phyloP scores from a whole-genome alignment of 345 rosid genomes.

The Kernera saxatilis region DNA sequence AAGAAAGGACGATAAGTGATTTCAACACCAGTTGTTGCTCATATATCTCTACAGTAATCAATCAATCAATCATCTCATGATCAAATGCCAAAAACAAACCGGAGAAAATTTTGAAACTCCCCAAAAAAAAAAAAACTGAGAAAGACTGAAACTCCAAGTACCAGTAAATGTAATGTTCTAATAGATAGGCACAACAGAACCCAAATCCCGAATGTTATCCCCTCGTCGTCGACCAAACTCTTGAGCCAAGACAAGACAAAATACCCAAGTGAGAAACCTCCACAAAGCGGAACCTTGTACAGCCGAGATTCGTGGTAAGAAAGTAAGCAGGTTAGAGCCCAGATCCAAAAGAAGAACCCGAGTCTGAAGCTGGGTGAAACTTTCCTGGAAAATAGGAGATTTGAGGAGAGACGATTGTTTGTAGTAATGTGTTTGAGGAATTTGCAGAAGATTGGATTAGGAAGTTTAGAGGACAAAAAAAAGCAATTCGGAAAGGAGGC shows the following conservation, averaged over 20 bases:
- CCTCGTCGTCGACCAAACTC: background rate
- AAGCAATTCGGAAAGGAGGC: conserved; percentile 14
- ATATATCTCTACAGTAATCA: background rate
- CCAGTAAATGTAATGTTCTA: background rate
- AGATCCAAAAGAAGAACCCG: background rate
- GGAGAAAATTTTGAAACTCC: background rate
- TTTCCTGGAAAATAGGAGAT: background rate
- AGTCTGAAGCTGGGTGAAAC: background rate
- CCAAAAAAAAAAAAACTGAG: background rate
- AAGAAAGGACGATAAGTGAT: background rate
- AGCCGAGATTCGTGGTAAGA: background rate
- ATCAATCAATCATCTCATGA: background rate
- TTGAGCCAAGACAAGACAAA: background rate
- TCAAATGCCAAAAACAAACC: background rate
- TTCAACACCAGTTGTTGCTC: background rate
- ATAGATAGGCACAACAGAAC: background rate
- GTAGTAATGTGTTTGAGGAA: background rate
- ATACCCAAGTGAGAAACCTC: background rate
- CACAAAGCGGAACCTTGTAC: background rate
- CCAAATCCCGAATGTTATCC: background rate
- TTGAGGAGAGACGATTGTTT: background rate
- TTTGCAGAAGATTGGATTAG: background rate
- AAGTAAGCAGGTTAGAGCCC: background rate
- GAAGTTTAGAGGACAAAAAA: background rate
- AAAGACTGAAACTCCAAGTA: background rate